Conservation (phyloP, 169 alveolate species). For the Amoebophrya sp. region DNA sequence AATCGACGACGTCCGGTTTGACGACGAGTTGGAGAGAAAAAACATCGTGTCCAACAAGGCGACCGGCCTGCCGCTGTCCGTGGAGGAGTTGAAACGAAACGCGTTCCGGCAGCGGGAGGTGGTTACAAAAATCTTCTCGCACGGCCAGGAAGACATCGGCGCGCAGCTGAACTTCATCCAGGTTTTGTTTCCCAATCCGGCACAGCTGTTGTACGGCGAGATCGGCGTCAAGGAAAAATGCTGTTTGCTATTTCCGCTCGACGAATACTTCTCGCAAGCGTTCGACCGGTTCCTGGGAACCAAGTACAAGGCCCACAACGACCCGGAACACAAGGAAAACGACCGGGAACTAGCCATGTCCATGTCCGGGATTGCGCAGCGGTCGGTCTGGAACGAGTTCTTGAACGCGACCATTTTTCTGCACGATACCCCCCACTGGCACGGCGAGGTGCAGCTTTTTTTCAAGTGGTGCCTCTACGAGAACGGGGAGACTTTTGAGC, state of each 20-base stretch:
- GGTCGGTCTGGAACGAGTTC: neutral
- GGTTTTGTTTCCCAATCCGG: neutral
- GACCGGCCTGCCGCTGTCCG: neutral
- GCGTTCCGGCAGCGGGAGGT: neutral
- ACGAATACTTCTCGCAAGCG: neutral
- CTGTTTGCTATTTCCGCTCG: neutral
- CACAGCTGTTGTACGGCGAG: neutral
- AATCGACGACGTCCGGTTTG: too few species aligned
- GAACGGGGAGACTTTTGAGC: neutral
- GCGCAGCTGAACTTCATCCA: neutral
- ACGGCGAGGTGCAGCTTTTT: neutral
- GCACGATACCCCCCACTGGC: neutral
- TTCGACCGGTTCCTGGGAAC: neutral
- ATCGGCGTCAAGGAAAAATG: neutral
- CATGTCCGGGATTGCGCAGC: neutral
- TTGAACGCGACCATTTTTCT: neutral
- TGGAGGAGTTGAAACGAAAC: neutral
- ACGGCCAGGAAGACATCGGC: neutral
- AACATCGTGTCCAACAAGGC: neutral
- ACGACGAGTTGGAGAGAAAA: too few species aligned
- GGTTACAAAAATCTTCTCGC: neutral
- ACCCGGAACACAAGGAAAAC: neutral
- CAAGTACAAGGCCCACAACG: neutral
- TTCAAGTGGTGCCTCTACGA: neutral
- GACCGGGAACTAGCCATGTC: too few species aligned